Evolutionary conservation across 2,329 filamentous ascomycete species (phyloP).

Genomic region (Colletotrichum sp.): DNA sequence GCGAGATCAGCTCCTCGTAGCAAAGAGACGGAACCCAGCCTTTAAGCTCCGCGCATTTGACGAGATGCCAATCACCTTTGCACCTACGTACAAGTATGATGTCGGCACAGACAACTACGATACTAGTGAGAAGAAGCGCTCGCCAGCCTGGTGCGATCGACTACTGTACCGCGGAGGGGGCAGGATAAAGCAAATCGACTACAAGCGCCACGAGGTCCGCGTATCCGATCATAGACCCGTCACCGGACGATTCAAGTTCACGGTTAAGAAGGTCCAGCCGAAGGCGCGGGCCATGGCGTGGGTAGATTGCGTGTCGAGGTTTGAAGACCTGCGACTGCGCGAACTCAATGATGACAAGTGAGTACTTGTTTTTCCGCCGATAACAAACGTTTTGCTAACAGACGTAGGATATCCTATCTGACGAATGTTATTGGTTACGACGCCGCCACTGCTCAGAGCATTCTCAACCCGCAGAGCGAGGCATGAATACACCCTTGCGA

Average conservation of each 20-base stretch:
- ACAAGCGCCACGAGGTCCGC: slow-evolving; percentile 85
- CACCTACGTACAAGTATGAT: slow-evolving; percentile 98
- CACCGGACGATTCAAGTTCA: slow-evolving; percentile 81
- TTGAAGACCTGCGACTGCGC: slow-evolving; percentile 73
- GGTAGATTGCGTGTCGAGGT: slow-evolving; percentile 77
- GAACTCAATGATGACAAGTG: slow-evolving; percentile 80
- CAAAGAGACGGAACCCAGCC: slow-evolving; percentile 84
- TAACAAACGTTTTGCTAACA: neutral
- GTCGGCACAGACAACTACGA: slow-evolving; percentile 95
- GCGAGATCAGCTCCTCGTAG: slow-evolving; percentile 90
- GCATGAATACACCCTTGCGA: neutral
- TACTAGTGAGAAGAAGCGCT: slow-evolving; percentile 90
- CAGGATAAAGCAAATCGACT: slow-evolving; percentile 86
- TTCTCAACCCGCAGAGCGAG: slow-evolving; percentile 11
- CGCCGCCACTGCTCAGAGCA: slow-evolving; percentile 17
- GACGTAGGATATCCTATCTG: slow-evolving; percentile 18
- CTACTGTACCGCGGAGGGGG: slow-evolving; percentile 85
- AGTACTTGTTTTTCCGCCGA: slow-evolving; percentile 41
- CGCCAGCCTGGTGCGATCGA: slow-evolving; percentile 96
- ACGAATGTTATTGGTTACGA: slow-evolving; percentile 22
- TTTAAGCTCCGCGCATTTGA: slow-evolving; percentile 89
- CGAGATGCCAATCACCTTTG: slow-evolving; percentile 90
- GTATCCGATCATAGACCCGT: slow-evolving; percentile 95
- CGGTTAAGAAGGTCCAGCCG: slow-evolving; percentile 81
- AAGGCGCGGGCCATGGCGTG: slow-evolving; percentile 69